A percentile compares a stretch with the other conserved stretches of the same genome.
Evolutionary conservation across 2,329 filamentous ascomycete species (phyloP).

Genomic region (Fusarium avenaceum): DNA sequence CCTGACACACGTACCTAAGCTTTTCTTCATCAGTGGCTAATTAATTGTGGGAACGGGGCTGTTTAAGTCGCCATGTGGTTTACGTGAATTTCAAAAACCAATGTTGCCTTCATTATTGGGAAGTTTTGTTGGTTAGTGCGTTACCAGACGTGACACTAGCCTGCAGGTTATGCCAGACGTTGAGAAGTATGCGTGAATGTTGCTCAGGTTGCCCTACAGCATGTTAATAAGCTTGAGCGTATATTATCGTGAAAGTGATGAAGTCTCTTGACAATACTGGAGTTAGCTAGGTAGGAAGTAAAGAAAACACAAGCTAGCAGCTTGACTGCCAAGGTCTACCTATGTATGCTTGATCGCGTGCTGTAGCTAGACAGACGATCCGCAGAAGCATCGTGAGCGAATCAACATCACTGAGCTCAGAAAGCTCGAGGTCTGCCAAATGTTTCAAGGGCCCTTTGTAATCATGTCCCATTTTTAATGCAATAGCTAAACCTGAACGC

Average conservation of each 20-base stretch:
- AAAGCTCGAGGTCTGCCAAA: conserved; percentile 19
- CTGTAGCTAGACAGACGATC: conserved; percentile 8
- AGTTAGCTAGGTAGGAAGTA: not conserved
- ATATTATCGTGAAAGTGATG: not conserved
- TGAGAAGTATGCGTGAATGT: not conserved
- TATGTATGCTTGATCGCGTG: not conserved
- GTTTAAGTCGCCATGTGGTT: not conserved
- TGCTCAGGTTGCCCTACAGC: not conserved
- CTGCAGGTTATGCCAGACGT: not conserved
- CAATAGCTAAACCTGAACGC: conserved; percentile 55
- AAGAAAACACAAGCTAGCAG: not conserved
- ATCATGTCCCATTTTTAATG: conserved; percentile 50
- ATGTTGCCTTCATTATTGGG: not conserved
- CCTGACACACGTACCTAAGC: not conserved
- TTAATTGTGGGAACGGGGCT: not conserved
- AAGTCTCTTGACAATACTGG: not conserved
- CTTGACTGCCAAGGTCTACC: not conserved
- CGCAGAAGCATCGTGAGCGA: not conserved
- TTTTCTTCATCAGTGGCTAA: not conserved
- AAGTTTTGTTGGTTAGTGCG: not conserved
- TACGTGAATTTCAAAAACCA: not conserved
- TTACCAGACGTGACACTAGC: not conserved
- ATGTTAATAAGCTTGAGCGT: not conserved
- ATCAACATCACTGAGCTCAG: conserved; percentile 8
- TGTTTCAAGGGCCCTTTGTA: conserved; percentile 36